Base-by-base conservation (phyloP, 2,329 filamentous ascomycete genomes). In the Penicillium carneum region DNA sequence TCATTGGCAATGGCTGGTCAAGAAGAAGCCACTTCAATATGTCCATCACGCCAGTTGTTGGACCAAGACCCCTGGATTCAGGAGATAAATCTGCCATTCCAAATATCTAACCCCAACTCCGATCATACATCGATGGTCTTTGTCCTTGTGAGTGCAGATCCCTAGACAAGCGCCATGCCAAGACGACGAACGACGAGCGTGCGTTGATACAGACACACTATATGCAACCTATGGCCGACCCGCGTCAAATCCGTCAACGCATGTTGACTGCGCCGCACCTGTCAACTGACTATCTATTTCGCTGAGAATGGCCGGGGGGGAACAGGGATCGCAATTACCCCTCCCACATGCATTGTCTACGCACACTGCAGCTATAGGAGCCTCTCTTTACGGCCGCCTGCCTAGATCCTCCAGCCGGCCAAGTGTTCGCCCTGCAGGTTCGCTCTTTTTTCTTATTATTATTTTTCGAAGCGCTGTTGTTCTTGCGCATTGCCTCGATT, bases 151-250 rank as follows among this genome's bases (percentile, higher is more conserved):
- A 59, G 43, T 54, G 65, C 45, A 65, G 67, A 69, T 69, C 65
- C 41, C 46, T 51, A 45, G 64, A 67, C 67, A 76, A 73, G 71
- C 72, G 71, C 73, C 68, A 65, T 63, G 73, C 74, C 71, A 76
- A 76, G 74, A 61, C 29, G 63, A 65, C 68, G 59, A 64, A 65
- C 68, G 62, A 65, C 64, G 61, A 62, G 51, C 45, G 10, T 66
- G 68, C 63, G 62, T 68, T 50, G 53, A 64, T 57, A 58, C 23
- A 41, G 14, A 42, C 47, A 59, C 48, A 34, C 49, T 61, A 62
- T 55, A 57, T 66, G 50, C 64, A 55, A 64, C 56, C 50, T 41
- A 59, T 46, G 42, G 39, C 58, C 53, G 59, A 63, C 61, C 63
- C 59, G 64, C 54, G 54, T 68, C 54, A 51, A 56, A 39, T 51